Conservation (phyloP, 306 rosid species). For the Casuarina glauca region DNA sequence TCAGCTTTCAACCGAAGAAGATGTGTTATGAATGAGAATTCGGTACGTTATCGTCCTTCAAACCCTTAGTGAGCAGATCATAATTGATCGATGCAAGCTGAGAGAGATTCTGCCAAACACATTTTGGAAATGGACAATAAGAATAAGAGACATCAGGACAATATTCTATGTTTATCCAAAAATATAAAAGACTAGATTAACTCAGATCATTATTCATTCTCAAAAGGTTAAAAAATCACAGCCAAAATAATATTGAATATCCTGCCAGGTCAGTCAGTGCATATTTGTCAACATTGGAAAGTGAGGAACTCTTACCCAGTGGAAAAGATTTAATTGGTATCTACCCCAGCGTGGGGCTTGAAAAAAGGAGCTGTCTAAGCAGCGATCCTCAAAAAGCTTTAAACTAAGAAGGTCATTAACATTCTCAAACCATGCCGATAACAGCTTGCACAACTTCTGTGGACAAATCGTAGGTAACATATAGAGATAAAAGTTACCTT, state of each 20-base stretch:
- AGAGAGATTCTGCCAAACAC: slow-evolving; percentile 86
- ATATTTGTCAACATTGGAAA: not conserved
- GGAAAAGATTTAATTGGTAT: not conserved
- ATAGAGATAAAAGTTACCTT: slow-evolving; percentile 55
- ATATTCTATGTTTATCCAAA: not conserved
- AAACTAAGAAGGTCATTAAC: not conserved
- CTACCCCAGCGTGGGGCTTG: not conserved
- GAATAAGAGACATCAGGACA: not conserved
- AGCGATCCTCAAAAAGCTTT: not conserved
- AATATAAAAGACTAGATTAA: not conserved
- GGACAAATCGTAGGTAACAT: slow-evolving; percentile 10
- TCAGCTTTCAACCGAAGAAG: slow-evolving; percentile 25
- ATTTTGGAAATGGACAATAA: slow-evolving; percentile 20
- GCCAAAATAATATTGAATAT: not conserved
- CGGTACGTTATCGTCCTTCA: slow-evolving; percentile 70
- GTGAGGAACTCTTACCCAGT: not conserved
- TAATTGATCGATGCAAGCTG: slow-evolving; percentile 99
- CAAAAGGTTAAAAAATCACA: not conserved
- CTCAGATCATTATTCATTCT: not conserved
- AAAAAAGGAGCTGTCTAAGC: not conserved
- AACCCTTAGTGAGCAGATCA: slow-evolving; percentile 90
- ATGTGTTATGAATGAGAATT: slow-evolving; percentile 54
- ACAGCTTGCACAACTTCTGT: slow-evolving; percentile 7
- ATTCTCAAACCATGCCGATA: slow-evolving; percentile 5
- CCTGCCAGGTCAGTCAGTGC: not conserved